Evolutionary conservation across 306 rosid species (phyloP), one percentile per base, ranked within the genome.

Genomic region (Medicago arabica): DNA sequence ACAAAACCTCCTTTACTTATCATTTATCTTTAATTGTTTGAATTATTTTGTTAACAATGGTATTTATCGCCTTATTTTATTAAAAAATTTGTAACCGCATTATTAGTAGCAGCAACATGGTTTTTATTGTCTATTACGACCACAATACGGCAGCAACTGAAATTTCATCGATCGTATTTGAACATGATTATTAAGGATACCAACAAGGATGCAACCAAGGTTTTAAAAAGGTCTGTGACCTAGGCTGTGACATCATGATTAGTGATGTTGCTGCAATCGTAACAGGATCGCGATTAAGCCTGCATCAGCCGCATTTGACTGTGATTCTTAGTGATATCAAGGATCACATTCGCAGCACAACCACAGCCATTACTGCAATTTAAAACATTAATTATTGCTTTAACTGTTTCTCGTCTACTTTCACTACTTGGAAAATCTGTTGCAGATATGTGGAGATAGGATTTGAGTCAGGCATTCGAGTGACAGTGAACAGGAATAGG

Each of bases 371-470:
- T 9, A 19, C 4, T 19, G 16, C 64, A 23, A 58, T 23, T 23
- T 25, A 25, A 58, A 58, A 58, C 16, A 19, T 5, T 58, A 21
- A 8, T 11, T 58, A 58, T 23, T 21, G 16, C 64, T 58, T 58
- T 58, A 58, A 12, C 11, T 23, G 38, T 46, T 67, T 12, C 41
- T 23, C 58, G 8, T 25, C 3, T 44, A 40, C 31, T 39, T 10
- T 18, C 21, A 38, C 61, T 62, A 49, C n/a, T 59, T 40, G 46
- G 13, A 69, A 38, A 67, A 12, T 81, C 19, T 43, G 23, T 51
- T 83, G 70, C 82, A 92, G 97, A 85, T 90, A 92, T 46, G 80
- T 94, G 55, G 93, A 94, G 57, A 87, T 94, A 5, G 92, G 93
- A 8, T 79, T 94, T 9, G 90, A 83, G 39, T 61, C 85, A 0